Evolutionary conservation across 306 rosid genomes (phyloP).

Genomic region (Oxytropis ochrocephala): DNA sequence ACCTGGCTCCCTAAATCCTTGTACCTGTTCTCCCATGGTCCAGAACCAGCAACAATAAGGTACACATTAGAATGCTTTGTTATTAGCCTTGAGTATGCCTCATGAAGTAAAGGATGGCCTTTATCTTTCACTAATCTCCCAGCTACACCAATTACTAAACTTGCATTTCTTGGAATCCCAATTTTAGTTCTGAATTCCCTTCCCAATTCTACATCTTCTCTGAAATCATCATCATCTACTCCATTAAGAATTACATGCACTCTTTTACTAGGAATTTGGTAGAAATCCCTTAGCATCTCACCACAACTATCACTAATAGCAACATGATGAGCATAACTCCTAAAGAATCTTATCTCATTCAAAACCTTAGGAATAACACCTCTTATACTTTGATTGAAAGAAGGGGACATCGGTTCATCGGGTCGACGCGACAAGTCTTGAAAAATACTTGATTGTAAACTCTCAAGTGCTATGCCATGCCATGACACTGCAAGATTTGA

Average conservation of each 20-base stretch:
- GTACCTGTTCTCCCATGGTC: slow-evolving; percentile 71
- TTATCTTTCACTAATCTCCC: slow-evolving; percentile 81
- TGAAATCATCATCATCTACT: slow-evolving; percentile 47
- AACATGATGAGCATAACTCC: slow-evolving; percentile 65
- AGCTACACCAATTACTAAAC: slow-evolving; percentile 66
- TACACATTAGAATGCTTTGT: slow-evolving; percentile 37
- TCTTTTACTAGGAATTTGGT: slow-evolving; percentile 59
- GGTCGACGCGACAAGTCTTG: slow-evolving; percentile 56
- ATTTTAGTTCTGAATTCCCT: slow-evolving; percentile 35
- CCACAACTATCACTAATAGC: slow-evolving; percentile 85
- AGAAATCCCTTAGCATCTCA: slow-evolving; percentile 66
- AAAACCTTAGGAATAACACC: slow-evolving; percentile 62
- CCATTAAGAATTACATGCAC: slow-evolving; percentile 81
- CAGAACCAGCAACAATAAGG: slow-evolving; percentile 70
- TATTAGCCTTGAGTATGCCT: slow-evolving; percentile 51
- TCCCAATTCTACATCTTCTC: slow-evolving; percentile 40
- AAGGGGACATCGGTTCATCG: slow-evolving; percentile 45
- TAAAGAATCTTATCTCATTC: slow-evolving; percentile 71
- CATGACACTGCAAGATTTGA: slow-evolving; percentile 69
- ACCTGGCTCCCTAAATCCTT: slow-evolving; percentile 55
- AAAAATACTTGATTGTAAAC: slow-evolving; percentile 61
- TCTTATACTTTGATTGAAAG: slow-evolving; percentile 41
- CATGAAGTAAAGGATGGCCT: slow-evolving; percentile 72
- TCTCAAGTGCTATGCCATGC: slow-evolving; percentile 86
- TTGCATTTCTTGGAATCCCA: slow-evolving; percentile 51